phyloP scores from a whole-genome alignment of 2,329 filamentous ascomycete species.

The Blumeria graminis region DNA sequence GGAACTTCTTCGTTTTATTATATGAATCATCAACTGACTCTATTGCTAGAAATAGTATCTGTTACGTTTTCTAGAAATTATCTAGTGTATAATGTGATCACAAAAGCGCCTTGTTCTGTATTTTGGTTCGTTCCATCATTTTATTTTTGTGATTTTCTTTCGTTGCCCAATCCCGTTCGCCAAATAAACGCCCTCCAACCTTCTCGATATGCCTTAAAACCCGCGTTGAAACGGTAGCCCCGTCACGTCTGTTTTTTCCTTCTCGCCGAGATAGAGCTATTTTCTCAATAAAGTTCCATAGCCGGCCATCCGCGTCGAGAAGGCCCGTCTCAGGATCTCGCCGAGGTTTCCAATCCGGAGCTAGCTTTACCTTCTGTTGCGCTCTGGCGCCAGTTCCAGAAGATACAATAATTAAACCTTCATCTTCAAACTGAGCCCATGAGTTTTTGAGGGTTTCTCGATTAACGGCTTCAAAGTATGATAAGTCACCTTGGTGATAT shows the following conservation, averaged over 20 bases:
- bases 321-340: conserved; percentile 35
- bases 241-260: conserved; percentile 90
- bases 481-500: conserved; percentile 90
- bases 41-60: too few species aligned
- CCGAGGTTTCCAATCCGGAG: conserved; percentile 48
- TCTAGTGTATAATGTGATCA: too few species aligned
- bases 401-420: conserved; percentile 60
- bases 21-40: too few species aligned
- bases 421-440: conserved; percentile 68
- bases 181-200: conserved; percentile 47
- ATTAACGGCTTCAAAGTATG: conserved; percentile 95
- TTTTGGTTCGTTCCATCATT: too few species aligned
- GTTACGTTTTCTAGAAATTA: too few species aligned
- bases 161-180: conserved; percentile 17
- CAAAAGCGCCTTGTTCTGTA: too few species aligned
- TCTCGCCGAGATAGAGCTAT: conserved; percentile 67
- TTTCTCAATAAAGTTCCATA: conserved; percentile 82
- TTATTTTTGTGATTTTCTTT: too few species aligned
- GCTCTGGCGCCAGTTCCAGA: conserved; percentile 40
- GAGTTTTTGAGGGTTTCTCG: conserved; percentile 93
- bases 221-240: conserved; percentile 61
- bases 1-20: too few species aligned
- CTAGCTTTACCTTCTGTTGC: conserved; percentile 39
- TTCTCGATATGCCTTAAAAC: conserved; percentile 56
- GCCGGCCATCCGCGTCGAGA: conserved; percentile 43